Percentiles rank a stretch among this genome's conserved stretches.
These are phyloP conservation scores for Ricinus communis DNA, from an alignment of 345 rosid genomes.

Conservation along the genomic window DNA sequence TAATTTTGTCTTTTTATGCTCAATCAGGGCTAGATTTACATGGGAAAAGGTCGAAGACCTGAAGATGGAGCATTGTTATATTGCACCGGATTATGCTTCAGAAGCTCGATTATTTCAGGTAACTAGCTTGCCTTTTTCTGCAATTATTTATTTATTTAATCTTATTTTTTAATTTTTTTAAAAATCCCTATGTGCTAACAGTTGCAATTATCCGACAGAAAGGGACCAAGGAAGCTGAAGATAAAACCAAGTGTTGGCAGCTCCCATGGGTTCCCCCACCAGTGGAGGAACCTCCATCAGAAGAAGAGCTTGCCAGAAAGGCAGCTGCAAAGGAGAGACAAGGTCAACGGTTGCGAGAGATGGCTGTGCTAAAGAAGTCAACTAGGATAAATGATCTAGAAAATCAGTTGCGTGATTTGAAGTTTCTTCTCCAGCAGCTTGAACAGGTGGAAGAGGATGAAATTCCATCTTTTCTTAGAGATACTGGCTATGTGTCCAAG, in stretches of 20 bases:
- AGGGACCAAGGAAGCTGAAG: constrained; percentile 84
- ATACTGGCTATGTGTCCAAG: constrained; percentile 76
- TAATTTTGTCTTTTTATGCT: constrained; percentile 16
- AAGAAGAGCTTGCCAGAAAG: constrained; percentile 94
- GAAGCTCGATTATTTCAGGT: constrained; percentile 83
- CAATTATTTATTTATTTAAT: no score
- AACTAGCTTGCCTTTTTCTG: constrained; percentile 18
- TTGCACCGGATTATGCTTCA: constrained; percentile 68
- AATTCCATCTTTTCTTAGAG: constrained; percentile 66
- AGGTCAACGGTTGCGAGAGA: constrained; percentile 92
- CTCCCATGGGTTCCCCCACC: constrained; percentile 94
- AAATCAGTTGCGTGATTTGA: constrained; percentile 74
- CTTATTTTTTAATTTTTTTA: no score
- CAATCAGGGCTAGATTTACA: constrained; percentile 64
- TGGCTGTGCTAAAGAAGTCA: constrained; percentile 94
- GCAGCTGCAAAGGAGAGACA: constrained; percentile 92
- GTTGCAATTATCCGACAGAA: constrained; percentile 49
- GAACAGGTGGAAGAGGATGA: constrained; percentile 65
- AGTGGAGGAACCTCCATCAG: constrained; percentile 87
- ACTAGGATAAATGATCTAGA: constrained; percentile 82
- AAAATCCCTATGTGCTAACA: constrained; percentile 9
- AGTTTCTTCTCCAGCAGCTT: constrained; percentile 80
- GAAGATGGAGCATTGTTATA: constrained; percentile 90
- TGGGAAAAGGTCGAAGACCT: constrained; percentile 98
- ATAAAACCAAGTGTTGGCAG: constrained; percentile 88